Evolutionary conservation across 106 monocot genomes (phyloP).

Genomic region (Acorus calamus): DNA sequence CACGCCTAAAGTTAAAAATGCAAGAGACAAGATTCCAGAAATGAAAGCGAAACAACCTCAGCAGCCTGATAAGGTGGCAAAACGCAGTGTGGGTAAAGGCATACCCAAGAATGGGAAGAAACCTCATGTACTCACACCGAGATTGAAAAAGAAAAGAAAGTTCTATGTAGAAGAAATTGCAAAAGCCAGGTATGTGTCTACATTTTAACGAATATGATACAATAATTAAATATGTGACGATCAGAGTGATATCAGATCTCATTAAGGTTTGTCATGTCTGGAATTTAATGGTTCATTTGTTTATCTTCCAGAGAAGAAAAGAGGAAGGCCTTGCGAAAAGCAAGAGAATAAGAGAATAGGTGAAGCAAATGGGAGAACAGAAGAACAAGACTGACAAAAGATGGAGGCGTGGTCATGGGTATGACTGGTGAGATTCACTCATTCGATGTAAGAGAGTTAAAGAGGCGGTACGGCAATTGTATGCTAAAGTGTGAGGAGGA

Average conservation of each 20-base stretch:
- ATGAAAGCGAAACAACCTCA: not conserved
- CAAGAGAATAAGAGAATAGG: too few species aligned
- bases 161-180: conserved; percentile 29
- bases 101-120: not conserved
- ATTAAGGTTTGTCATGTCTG: not conserved
- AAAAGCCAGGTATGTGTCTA: conserved; percentile 19
- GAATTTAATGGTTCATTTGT: not conserved
- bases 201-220: not conserved
- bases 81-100: conserved; percentile 3
- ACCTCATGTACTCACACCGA: conserved; percentile 1
- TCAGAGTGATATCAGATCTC: not conserved
- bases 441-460: too few species aligned
- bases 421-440: too few species aligned
- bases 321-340: conserved; percentile 9
- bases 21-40: not conserved
- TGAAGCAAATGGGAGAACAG: too few species aligned
- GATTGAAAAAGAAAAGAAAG: conserved; percentile 26
- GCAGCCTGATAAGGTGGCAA: conserved; percentile 2
- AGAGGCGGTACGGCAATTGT: too few species aligned
- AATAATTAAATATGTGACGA: not conserved
- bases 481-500: too few species aligned
- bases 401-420: too few species aligned
- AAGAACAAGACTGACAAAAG: too few species aligned
- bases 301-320: conserved; percentile 27
- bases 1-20: not conserved